Evolutionary conservation across 371 early-diverging fungal species (phyloP), one percentile per base, ranked within the genome.

Genomic region (Mucor piriformis): DNA sequence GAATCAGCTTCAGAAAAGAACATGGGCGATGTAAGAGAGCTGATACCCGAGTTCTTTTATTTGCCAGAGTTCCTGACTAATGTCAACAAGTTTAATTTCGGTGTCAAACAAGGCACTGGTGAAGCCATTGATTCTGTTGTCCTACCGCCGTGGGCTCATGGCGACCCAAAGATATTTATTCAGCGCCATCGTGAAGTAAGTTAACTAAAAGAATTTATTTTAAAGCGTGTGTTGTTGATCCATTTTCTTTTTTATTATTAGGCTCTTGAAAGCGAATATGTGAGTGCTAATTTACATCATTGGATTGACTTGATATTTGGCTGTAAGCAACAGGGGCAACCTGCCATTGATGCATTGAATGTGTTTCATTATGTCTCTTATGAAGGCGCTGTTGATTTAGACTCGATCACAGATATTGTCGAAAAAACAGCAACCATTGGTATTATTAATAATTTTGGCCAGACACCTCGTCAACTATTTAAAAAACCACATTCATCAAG

Each of bases 281-380:
- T 96, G 15, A 89, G 93, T 42, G 74, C 74, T 2, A 82, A 92
- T 54, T 64, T 95, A 40, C 91, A 95, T 73, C 84, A 90, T 56
- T 95, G 96, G 96, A 87, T 95, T 43, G 95, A 95, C 66, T 73
- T 95, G 25, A 86, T 95, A 23, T 95, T 95, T 81, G 96, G 96
- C 3, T 91, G 77, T 73, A 93, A 93, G 65, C 95, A 95, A 61
- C 88, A 86, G 59, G 96, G 96, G 0, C 81, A 81, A 24, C 85
- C 84, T 8, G 92, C 95, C 10, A 84, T 89, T 40, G 87, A 92
- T 47, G 85, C 95, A 1, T 70, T 92, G 68, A 97, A 97, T 59
- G 94, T 95, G 0, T 93, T 95, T 63, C 91, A 92, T 67, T 91
- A 93, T 66, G 78, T 93, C 29, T 92, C 96, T 0, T 97, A 97